These are phyloP conservation scores for Pueraria montana DNA, from an alignment of 306 rosid species.

Conservation along the genomic window DNA sequence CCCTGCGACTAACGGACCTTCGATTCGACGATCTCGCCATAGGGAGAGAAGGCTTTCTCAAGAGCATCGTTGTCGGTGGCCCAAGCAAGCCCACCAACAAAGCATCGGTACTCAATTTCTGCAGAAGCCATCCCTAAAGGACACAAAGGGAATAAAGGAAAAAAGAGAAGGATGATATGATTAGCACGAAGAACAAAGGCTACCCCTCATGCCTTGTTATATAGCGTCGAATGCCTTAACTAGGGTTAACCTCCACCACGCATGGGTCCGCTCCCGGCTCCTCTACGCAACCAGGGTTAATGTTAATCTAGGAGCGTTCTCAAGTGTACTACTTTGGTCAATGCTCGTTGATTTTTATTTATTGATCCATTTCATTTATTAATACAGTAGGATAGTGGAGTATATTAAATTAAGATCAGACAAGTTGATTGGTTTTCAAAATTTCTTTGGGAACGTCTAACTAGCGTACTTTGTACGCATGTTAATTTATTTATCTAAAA, in stretches of 20 bases:
- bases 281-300: conserved; percentile 60
- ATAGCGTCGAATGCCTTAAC: conserved; percentile 54
- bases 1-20: conserved; percentile 97
- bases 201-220: conserved; percentile 3
- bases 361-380: too few species aligned
- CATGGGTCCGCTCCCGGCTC: not conserved
- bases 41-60: conserved; percentile 72
- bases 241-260: conserved; percentile 49
- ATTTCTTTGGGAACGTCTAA: too few species aligned
- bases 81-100: conserved; percentile 99
- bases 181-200: conserved; percentile 28
- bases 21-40: conserved; percentile 89
- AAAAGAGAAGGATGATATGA: not conserved
- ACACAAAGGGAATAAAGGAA: not conserved
- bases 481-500: too few species aligned
- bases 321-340: not conserved
- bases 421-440: too few species aligned
- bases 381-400: too few species aligned
- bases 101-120: conserved; percentile 83
- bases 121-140: conserved; percentile 67
- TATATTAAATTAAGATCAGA: too few species aligned
- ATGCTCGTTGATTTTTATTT: not conserved
- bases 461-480: too few species aligned
- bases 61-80: conserved; percentile 88
- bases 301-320: conserved; percentile 45